Percentiles rank a stretch among this genome's conserved stretches.
Conservation (phyloP, 2,329 filamentous ascomycete species). For the Botrytis cinerea region DNA sequence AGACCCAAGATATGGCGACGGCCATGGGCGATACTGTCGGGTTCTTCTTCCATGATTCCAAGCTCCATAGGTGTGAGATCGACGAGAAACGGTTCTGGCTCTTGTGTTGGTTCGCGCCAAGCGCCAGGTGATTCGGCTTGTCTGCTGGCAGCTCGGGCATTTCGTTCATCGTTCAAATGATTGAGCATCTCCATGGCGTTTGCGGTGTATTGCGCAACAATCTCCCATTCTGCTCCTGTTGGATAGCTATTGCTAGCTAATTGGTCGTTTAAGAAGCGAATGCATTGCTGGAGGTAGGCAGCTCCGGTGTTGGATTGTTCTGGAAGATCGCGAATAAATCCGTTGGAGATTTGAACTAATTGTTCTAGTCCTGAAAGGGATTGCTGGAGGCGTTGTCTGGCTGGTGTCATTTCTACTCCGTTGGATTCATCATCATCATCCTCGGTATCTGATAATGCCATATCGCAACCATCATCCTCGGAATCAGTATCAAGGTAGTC, state of each 20-base stretch:
- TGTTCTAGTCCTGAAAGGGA: not conserved
- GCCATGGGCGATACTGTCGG: not conserved
- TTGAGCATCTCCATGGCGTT: not conserved
- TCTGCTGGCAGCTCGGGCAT: not conserved
- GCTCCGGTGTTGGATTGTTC: not conserved
- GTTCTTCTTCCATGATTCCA: rapidly evolving
- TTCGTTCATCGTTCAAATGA: not conserved
- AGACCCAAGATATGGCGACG: not conserved
- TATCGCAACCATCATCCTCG: not conserved
- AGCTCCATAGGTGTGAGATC: not conserved
- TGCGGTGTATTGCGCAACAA: not conserved
- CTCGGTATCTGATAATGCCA: not conserved
- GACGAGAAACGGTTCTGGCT: not conserved
- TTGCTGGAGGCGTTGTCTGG: not conserved
- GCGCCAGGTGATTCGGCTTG: not conserved
- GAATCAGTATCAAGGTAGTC: not conserved
- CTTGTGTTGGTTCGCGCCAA: not conserved
- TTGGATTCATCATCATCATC: not conserved
- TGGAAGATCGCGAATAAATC: not conserved
- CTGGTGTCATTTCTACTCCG: not conserved
- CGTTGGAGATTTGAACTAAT: not conserved
- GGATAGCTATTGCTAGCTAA: not conserved
- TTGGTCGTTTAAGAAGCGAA: not conserved
- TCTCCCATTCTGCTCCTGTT: not conserved
- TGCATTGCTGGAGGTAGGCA: not conserved